A percentile compares a stretch with the other conserved stretches of the same genome.
Evolutionary conservation across 2,329 filamentous ascomycete species (phyloP).

Genomic region (Parascedosporium putredinis): DNA sequence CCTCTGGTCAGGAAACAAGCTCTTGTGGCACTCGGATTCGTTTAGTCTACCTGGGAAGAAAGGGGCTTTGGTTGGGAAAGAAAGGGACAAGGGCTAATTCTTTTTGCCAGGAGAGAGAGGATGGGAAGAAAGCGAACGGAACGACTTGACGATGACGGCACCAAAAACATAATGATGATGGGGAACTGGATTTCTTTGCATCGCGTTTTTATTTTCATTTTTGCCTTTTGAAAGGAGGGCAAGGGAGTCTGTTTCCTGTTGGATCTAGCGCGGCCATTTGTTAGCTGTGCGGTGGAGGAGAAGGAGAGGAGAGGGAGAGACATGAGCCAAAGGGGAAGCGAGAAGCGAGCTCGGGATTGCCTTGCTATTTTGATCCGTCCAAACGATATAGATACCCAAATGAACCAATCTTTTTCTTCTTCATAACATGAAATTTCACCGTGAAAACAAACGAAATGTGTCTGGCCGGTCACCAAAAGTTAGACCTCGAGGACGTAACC

Average conservation of each 20-base stretch:
- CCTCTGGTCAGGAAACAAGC: not conserved
- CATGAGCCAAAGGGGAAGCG: not conserved
- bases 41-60: not conserved
- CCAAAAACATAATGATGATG: not conserved
- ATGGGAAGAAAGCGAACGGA: not conserved
- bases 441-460: no score
- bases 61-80: not conserved
- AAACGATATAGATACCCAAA: not conserved
- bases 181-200: slow-evolving; percentile 2
- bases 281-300: not conserved
- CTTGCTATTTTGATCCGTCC: no score
- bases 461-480: no score
- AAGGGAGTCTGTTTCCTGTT: no score
- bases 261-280: no score
- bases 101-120: not conserved
- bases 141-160: not conserved
- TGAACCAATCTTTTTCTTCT: not conserved
- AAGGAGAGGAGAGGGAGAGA: not conserved
- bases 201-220: not conserved
- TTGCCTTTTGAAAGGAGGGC: not conserved
- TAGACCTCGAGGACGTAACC: no score
- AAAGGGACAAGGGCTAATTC: not conserved
- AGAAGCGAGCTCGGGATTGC: no score
- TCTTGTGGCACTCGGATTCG: not conserved
- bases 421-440: no score